Base-by-base conservation (phyloP, 129 eudicot species). In the Oenanthe sinensis region DNA sequence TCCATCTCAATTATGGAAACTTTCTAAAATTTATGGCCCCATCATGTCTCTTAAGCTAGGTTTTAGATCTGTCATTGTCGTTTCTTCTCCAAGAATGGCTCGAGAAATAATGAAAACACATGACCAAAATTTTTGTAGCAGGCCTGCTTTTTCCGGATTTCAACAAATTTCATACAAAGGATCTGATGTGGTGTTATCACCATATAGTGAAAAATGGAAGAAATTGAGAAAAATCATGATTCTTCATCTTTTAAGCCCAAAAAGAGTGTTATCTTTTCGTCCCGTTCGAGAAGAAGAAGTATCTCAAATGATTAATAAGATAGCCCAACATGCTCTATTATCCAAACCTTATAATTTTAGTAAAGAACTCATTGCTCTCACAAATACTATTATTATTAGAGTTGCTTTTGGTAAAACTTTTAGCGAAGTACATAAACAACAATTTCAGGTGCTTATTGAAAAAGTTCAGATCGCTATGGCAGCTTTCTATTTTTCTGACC, bases 91-190 rank as follows among this genome's bases (percentile, higher is more conserved):
- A 0, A 81, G 45, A 68, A 70, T 81, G 82, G 91, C 88, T 0
- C 81, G 85, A 83, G 83, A 87, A 78, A 81, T 87, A 11, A 33
- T 87, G 60, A 80, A 85, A 78, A 87, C 85, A 8, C 79, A 87
- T 62, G 91, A 85, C 75, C 67, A 78, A 11, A 74, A 24, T 39
- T 85, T 85, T 19, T 82, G 85, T 10, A 55, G 54, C 1, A 30
- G 91, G 67, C 91, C 88, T 0, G 54, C 24, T 12, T 67, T 82
- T 33, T 58, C 79, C 0, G 87, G 84, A 44, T 78, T 67, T 5
- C 55, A 83, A 17, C 80, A 65, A 44, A 19, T 87, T 0, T 82
- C 82, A 5, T 85, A 80, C 43, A 62, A 78, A 22, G 81, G 75
- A 28, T 62, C 62, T 20, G 85, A 85, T 62, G 80, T 87, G 16